phyloP scores from a whole-genome alignment of 2,329 filamentous ascomycete species.

The Pseudogymnoascus sp. region DNA sequence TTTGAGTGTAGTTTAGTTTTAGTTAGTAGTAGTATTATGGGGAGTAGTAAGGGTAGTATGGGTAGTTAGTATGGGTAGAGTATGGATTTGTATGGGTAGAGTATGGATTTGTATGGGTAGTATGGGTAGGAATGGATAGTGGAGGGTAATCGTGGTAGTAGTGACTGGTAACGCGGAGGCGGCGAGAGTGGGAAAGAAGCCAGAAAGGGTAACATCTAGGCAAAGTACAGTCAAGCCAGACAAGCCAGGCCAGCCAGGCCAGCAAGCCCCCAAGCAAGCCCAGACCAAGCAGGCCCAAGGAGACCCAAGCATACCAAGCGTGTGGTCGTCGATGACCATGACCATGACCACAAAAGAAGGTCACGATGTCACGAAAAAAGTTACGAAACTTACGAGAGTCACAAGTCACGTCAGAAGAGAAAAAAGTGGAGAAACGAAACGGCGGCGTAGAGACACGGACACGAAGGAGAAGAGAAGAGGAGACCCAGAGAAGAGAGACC shows the following conservation, averaged over 20 bases:
- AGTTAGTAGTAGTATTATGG: neutral
- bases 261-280: neutral
- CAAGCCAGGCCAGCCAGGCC: neutral
- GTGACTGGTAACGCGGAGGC: neutral
- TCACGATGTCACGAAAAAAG: constrained; percentile 3
- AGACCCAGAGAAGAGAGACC: neutral
- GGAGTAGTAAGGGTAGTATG: neutral
- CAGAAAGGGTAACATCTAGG: neutral
- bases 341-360: neutral
- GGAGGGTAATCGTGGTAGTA: neutral
- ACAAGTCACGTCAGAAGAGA: constrained; percentile 9
- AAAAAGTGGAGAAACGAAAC: neutral
- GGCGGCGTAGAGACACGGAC: neutral
- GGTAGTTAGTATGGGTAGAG: neutral
- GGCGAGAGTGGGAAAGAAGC: neutral
- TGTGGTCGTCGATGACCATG: neutral
- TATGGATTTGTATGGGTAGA: neutral
- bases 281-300: neutral
- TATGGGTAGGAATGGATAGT: neutral
- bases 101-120: neutral
- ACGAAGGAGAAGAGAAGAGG: too few species aligned
- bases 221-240: neutral
- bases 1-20: neutral
- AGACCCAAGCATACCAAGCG: too few species aligned
- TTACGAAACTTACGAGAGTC: neutral